These are phyloP conservation scores for Verticillium nonalfalfae DNA, from an alignment of 2,329 filamentous ascomycete species.

Conservation along the genomic window DNA sequence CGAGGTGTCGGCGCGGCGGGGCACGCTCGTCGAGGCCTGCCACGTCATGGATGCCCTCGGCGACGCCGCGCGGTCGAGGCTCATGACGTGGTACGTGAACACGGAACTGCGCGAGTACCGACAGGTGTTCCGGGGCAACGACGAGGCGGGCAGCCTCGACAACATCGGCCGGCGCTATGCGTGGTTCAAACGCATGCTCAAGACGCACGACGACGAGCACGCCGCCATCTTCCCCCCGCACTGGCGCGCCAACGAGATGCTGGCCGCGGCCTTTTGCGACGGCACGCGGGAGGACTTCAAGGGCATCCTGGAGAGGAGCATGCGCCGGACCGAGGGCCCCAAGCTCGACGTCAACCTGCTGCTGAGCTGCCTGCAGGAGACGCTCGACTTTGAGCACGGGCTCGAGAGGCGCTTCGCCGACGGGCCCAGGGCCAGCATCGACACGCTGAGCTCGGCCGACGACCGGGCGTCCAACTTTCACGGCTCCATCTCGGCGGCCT, in stretches of 20 bases:
- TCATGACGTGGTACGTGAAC: constrained; percentile 97
- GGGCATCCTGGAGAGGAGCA: constrained; percentile 81
- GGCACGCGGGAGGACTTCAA: constrained; percentile 94
- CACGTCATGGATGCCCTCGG: constrained; percentile 92
- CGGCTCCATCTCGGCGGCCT: constrained; percentile 90
- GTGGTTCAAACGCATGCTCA: constrained; percentile 94
- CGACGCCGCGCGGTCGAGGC: constrained; percentile 71
- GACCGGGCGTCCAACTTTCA: constrained; percentile 74
- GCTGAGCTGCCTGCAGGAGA: constrained; percentile 86
- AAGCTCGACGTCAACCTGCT: constrained; percentile 86
- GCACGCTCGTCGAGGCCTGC: constrained; percentile 78
- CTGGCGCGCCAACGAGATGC: constrained; percentile 86
- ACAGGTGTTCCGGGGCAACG: constrained; percentile 91
- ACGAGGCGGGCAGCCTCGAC: constrained; percentile 92
- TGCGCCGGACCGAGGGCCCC: constrained; percentile 69
- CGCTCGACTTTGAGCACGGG: constrained; percentile 91
- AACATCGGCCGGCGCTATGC: constrained; percentile 93
- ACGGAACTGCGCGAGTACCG: constrained; percentile 93
- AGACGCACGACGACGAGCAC: constrained; percentile 93
- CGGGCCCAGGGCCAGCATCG: constrained; percentile 72
- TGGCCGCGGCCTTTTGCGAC: constrained; percentile 91
- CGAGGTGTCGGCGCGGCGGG: constrained; percentile 65
- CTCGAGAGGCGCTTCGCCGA: constrained; percentile 78
- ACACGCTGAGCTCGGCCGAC: constrained; percentile 77
- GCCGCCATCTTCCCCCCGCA: constrained; percentile 76